Evolutionary conservation across 345 rosid genomes (phyloP), one percentile per base, ranked within the genome.

Genomic region (Camelina laxa): DNA sequence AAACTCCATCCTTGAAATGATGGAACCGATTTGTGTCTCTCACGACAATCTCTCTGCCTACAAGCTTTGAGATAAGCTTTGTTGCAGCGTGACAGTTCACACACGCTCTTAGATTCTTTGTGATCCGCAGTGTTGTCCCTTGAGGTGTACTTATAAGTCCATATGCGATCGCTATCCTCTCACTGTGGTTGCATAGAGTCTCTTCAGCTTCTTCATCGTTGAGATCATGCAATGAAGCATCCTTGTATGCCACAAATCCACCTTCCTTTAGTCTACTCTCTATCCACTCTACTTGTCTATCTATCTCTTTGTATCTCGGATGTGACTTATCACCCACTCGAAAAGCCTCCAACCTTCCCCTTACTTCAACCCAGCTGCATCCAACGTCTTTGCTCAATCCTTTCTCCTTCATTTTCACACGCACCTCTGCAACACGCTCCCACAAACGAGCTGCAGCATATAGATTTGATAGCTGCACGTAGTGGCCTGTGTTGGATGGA

Each of bases 401-500:
- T 75, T 77, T 86, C 79, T 80, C 85, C 75, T 50, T 88, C 91
- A 88, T 90, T 82, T 69, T 55, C 45, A 84, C 75, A 4, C 90
- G 76, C 39, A 88, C 11, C 78, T 82, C 85, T 44, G 82, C 80
- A 59, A 88, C 86, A 31, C 41, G 68, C 75, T 82, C 85, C 91
- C 93, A 87, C 75, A 91, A 56, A 54, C 80, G 73, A 2, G 82
- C 80, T 38, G 88, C 84, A 53, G 96, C 96, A 72, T 90, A 90
- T 60, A 90, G 85, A 73, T 90, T 87, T 16, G 96, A 87, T 22
- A 90, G 88, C 79, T 85, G 93, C 72, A 90, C 88, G 60, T 84
- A 87, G 65, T 86, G 87, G 56, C 93, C 91, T 44, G 85, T 83
- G 73, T 85, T 85, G 51, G 77, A 67, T 36, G 88, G 81, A 72